Conservation (phyloP, 1,284 basidiomycete genomes). For the Tilletia walkeri region DNA sequence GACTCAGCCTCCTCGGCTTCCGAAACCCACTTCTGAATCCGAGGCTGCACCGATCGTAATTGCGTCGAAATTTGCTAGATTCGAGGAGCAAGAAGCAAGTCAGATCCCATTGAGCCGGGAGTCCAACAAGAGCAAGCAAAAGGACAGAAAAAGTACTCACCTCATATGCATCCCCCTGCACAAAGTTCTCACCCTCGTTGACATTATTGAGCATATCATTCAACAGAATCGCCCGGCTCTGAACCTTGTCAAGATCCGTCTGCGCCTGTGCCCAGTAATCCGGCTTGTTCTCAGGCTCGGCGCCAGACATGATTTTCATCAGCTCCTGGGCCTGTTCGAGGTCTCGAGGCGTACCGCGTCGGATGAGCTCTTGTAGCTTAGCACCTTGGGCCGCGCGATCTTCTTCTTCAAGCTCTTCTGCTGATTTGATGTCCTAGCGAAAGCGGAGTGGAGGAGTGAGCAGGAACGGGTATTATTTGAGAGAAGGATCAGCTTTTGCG, state of each 20-base stretch:
- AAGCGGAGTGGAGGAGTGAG: not conserved
- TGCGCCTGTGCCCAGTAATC: conserved; percentile 88
- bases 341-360: conserved; percentile 91
- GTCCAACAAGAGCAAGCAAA: not conserved
- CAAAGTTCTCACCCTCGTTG: conserved; percentile 65
- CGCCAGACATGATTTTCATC: conserved; percentile 93
- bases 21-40: conserved; percentile 97
- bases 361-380: conserved; percentile 95
- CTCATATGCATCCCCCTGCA: conserved; percentile 84
- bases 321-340: conserved; percentile 93
- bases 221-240: conserved; percentile 86
- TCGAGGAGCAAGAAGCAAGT: too few species aligned
- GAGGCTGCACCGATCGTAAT: conserved; percentile 79
- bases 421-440: conserved; percentile 78
- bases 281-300: conserved; percentile 87
- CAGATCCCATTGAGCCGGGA: too few species aligned
- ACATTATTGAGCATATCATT: conserved; percentile 97
- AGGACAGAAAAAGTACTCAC: conserved; percentile 59
- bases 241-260: conserved; percentile 87
- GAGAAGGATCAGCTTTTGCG: too few species aligned
- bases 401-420: conserved; percentile 93
- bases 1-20: conserved; percentile 71
- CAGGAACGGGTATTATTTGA: too few species aligned
- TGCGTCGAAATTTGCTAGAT: conserved; percentile 82
- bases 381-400: conserved; percentile 92